Percentiles rank a stretch among this genome's conserved stretches.
These are phyloP conservation scores for Jaenimonas drosophilae DNA, from an alignment of 208 protist genomes.

Conservation along the genomic window DNA sequence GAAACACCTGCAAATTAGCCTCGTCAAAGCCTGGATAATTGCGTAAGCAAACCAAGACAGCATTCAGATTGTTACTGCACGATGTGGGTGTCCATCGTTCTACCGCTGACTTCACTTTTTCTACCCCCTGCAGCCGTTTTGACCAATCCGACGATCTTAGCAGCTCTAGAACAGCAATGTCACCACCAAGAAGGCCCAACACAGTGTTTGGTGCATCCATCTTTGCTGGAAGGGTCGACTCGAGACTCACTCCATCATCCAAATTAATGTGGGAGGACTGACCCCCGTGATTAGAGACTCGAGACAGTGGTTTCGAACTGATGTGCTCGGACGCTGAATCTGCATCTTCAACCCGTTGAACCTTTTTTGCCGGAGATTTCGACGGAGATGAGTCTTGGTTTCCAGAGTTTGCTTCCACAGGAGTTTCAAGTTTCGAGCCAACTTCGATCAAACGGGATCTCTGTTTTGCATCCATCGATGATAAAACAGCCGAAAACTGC, in stretches of 20 bases:
- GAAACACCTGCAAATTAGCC: slow-evolving; percentile 72
- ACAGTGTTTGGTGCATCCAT: slow-evolving; percentile 48
- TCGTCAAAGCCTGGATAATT: slow-evolving; percentile 58
- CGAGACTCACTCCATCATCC: slow-evolving; percentile 57
- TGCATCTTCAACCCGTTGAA: slow-evolving; percentile 26
- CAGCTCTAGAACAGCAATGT: slow-evolving; percentile 36
- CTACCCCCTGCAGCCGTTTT: slow-evolving; percentile 48
- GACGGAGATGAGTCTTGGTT: slow-evolving; percentile 41
- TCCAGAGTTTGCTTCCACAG: no score
- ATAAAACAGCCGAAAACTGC: slow-evolving; percentile 31
- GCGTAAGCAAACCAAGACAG: slow-evolving; percentile 56
- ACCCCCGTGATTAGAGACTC: no score
- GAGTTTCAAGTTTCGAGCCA: slow-evolving; percentile 3
- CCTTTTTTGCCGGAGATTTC: slow-evolving; percentile 53
- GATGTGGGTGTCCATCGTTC: slow-evolving; percentile 38
- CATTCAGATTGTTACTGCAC: slow-evolving; percentile 31
- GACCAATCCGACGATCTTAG: slow-evolving; percentile 74
- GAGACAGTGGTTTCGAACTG: neutral
- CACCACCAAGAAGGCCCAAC: slow-evolving; percentile 42
- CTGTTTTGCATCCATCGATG: slow-evolving; percentile 68
- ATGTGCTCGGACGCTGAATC: neutral
- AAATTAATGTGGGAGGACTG: neutral
- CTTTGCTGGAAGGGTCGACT: slow-evolving; percentile 60
- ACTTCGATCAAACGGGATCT: slow-evolving; percentile 23
- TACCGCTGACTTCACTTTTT: slow-evolving; percentile 33